Conservation (phyloP, 2,329 filamentous ascomycete genomes). For the Venturia pyrina region DNA sequence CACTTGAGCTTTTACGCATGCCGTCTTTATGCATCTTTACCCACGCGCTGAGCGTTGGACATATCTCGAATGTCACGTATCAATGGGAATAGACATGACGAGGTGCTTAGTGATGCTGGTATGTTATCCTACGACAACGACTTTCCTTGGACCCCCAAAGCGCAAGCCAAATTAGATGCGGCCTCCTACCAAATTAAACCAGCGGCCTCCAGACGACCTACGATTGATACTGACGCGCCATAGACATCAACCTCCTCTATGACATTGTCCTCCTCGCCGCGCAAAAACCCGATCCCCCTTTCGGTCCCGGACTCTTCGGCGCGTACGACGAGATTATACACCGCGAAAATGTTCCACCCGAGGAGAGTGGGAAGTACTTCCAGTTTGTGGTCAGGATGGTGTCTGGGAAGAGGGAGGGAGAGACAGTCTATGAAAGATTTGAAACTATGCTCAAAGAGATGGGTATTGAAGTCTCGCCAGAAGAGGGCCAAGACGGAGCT, state of each 20-base stretch:
- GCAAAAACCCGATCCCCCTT: conserved; percentile 55
- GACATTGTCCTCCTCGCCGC: conserved; percentile 66
- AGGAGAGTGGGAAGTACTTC: conserved; percentile 65
- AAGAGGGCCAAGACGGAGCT: conserved; percentile 31
- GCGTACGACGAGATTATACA: conserved; percentile 72
- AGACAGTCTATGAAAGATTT: conserved; percentile 58
- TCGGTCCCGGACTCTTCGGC: conserved; percentile 61
- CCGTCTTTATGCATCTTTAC: conserved; percentile 11
- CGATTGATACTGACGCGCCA: background rate
- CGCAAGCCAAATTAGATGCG: conserved; percentile 8
- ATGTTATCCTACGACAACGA: background rate
- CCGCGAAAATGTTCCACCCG: conserved; percentile 57
- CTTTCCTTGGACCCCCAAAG: too few species aligned
- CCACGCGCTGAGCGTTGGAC: conserved; percentile 10
- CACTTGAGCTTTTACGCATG: background rate
- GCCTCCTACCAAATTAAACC: background rate
- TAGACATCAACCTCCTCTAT: conserved; percentile 71
- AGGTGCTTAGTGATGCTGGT: conserved; percentile 7
- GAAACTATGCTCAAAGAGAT: conserved; percentile 56
- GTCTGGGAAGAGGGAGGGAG: conserved; percentile 40
- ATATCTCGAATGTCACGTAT: conserved; percentile 10
- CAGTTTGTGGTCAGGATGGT: conserved; percentile 73
- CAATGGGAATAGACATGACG: background rate
- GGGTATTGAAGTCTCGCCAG: conserved; percentile 61
- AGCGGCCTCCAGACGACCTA: background rate